phyloP scores from a whole-genome alignment of 352 stramenopile genomes.

The Globisporangium megalacanthum region DNA sequence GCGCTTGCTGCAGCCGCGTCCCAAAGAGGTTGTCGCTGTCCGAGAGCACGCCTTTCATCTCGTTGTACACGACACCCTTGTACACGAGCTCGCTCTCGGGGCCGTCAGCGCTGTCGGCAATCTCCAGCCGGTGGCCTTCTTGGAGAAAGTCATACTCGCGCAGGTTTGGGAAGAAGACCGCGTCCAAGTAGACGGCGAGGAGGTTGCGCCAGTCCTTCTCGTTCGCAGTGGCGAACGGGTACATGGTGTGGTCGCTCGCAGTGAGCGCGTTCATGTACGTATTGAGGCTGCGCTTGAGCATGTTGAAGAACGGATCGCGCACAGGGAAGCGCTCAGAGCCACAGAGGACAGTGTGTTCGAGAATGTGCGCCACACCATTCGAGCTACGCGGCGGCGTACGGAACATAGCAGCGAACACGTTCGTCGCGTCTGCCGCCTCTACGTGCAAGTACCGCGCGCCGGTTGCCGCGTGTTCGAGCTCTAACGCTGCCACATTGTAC shows the following conservation, averaged over 20 bases:
- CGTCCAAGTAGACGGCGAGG: slow-evolving; percentile 96
- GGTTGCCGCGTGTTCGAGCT: slow-evolving; percentile 70
- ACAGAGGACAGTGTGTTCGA: slow-evolving; percentile 95
- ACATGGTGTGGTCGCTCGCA: slow-evolving; percentile 98
- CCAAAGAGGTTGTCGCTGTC: slow-evolving; percentile 92
- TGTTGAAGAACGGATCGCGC: slow-evolving; percentile 99
- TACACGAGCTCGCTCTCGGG: slow-evolving; percentile 45
- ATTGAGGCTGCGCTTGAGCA: slow-evolving; percentile 97
- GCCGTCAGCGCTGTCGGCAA: slow-evolving; percentile 22
- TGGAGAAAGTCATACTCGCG: slow-evolving; percentile 69
- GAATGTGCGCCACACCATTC: slow-evolving; percentile 97
- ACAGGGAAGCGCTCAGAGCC: slow-evolving; percentile 96
- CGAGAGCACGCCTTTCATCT: slow-evolving; percentile 99
- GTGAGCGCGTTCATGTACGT: slow-evolving; percentile 99
- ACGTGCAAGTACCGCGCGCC: slow-evolving; percentile 78
- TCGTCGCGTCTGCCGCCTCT: slow-evolving; percentile 79
- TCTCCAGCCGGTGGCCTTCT: slow-evolving; percentile 73
- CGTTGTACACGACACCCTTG: slow-evolving; percentile 98
- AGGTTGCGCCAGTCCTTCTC: slow-evolving; percentile 97
- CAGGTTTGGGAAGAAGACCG: slow-evolving; percentile 94
- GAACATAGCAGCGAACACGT: slow-evolving; percentile 95
- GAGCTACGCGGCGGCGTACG: slow-evolving; percentile 94
- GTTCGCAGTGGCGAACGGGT: slow-evolving; percentile 98
- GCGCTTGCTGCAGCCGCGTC: slow-evolving; percentile 84
- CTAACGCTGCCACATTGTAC: slow-evolving; percentile 75